Conservation (phyloP, 768 basidiomycete species). For the Trametes elegans region DNA sequence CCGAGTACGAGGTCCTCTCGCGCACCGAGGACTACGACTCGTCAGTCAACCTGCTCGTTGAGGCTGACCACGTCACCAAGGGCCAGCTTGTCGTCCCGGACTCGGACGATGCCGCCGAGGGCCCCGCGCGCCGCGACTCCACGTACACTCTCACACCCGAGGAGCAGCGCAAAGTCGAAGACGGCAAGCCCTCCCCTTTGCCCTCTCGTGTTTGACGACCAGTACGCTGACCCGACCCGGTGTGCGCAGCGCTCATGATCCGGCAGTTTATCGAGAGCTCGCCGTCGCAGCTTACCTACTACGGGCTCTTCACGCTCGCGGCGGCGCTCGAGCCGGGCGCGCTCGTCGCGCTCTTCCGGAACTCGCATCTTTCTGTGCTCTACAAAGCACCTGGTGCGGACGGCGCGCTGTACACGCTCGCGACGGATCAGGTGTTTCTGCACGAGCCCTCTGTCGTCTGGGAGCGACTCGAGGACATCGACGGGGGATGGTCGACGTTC, state of each 20-base stretch:
- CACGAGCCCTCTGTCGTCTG: conserved; percentile 80
- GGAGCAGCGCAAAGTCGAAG: conserved; percentile 61
- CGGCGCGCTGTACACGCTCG: conserved; percentile 71
- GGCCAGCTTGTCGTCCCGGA: conserved; percentile 55
- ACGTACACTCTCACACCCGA: conserved; percentile 38
- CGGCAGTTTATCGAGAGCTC: conserved; percentile 68
- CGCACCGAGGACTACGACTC: conserved; percentile 67
- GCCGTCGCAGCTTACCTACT: conserved; percentile 82
- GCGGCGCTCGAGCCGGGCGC: conserved; percentile 43
- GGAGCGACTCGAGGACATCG: conserved; percentile 89
- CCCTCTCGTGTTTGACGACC: neutral
- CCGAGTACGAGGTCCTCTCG: conserved; percentile 54
- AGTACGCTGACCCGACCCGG: no score
- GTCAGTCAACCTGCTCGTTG: conserved; percentile 71
- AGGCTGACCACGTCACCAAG: conserved; percentile 71
- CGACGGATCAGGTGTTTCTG: conserved; percentile 81
- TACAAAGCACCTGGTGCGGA: conserved; percentile 51
- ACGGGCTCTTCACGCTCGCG: conserved; percentile 81
- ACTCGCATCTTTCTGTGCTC: conserved; percentile 85
- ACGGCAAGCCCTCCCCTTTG: conserved; percentile 49
- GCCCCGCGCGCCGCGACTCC: conserved; percentile 25
- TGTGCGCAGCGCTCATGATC: conserved; percentile 57
- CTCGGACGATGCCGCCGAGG: conserved; percentile 11
- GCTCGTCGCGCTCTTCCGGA: conserved; percentile 88
- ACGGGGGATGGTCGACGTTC: conserved; percentile 74